Evolutionary conservation across 2,329 filamentous ascomycete genomes (phyloP), one percentile per base, ranked within the genome.

Genomic region (Verticillium isaacii): DNA sequence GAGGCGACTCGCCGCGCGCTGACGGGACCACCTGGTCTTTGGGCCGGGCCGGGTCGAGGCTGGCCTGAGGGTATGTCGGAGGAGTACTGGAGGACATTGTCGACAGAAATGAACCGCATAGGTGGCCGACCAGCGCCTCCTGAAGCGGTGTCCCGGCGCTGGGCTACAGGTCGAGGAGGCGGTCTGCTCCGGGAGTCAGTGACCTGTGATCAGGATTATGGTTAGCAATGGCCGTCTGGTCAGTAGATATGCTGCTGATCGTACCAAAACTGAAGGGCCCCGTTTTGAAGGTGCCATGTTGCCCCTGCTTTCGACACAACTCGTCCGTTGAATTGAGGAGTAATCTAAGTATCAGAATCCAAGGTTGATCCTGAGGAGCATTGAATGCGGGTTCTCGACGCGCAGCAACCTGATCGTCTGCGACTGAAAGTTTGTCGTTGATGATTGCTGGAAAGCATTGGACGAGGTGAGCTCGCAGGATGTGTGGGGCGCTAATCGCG

Each of bases 21-120:
- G 75, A 72, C 79, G 67, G 71, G 80, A 71, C 74, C 70, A 17
- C 83, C 81, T 60, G 82, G 75, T 58, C 76, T 72, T 32, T 80
- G 75, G 34, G 81, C 78, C 6, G 87, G 89, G 1, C 91, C 89
- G 0, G 86, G 83, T 45, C 95, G 88, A 61, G 92, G 91, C 75
- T 97, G 94, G 70, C 93, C 93, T 0, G 95, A 98, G 1, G 95
- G 95, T 50, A 99, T 95, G 71, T 97, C 93, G 58, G 92, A 95
- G 63, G 93, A 90, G 78, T 96, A 92, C 74, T 96, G 93, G 5
- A 99, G 87, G 66, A 98, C 91, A 73, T 94, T 96, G 78, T 99
- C 95, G 74, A 99, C 94, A 1, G 87, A 89, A 72, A 98, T 92
- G 74, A 91, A 91, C 69, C 86, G 90, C 80, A 87, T 93, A 67